Percentiles rank a stretch among this genome's conserved stretches.
phyloP scores from a whole-genome alignment of 2,329 filamentous ascomycete species.

The Stemphylium beticola region DNA sequence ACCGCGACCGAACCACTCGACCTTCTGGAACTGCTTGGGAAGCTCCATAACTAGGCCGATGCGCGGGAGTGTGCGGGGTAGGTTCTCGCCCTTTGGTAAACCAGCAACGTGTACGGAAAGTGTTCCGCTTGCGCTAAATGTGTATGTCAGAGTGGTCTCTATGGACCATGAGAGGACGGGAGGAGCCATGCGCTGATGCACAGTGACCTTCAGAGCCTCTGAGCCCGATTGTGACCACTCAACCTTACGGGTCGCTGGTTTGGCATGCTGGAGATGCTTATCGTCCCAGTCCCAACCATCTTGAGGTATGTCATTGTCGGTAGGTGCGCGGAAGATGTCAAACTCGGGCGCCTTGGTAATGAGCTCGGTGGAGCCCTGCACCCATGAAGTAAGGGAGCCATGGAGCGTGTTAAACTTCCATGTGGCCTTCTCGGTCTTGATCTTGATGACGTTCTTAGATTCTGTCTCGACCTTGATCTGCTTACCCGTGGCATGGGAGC shows the following conservation, averaged over 20 bases:
- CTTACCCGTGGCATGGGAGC: slow-evolving; percentile 50
- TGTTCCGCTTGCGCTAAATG: slow-evolving; percentile 54
- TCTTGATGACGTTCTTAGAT: slow-evolving; percentile 28
- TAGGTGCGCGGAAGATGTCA: slow-evolving; percentile 68
- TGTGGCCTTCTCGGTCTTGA: slow-evolving; percentile 31
- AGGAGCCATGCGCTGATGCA: slow-evolving; percentile 61
- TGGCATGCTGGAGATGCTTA: slow-evolving; percentile 36
- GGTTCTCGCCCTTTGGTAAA: slow-evolving; percentile 56
- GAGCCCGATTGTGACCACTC: slow-evolving; percentile 43
- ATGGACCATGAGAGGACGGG: slow-evolving; percentile 64
- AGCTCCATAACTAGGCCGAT: slow-evolving; percentile 66
- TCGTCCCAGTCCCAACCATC: slow-evolving; percentile 65
- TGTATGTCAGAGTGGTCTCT: slow-evolving; percentile 57
- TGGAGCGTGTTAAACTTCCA: slow-evolving; percentile 62
- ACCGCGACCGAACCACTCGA: slow-evolving; percentile 68
- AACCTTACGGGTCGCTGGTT: slow-evolving; percentile 35
- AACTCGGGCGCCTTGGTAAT: slow-evolving; percentile 49
- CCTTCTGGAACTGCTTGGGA: slow-evolving; percentile 53
- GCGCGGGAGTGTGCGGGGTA: slow-evolving; percentile 64
- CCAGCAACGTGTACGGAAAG: slow-evolving; percentile 56
- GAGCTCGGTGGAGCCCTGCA: slow-evolving; percentile 39
- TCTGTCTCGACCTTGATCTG: slow-evolving; percentile 40
- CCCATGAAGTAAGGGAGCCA: slow-evolving; percentile 54
- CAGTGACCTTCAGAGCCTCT: slow-evolving; percentile 45
- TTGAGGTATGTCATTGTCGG: slow-evolving; percentile 66